Evolutionary conservation across 305 asterid genomes (phyloP).

Genomic region (Petunia hybrid): DNA sequence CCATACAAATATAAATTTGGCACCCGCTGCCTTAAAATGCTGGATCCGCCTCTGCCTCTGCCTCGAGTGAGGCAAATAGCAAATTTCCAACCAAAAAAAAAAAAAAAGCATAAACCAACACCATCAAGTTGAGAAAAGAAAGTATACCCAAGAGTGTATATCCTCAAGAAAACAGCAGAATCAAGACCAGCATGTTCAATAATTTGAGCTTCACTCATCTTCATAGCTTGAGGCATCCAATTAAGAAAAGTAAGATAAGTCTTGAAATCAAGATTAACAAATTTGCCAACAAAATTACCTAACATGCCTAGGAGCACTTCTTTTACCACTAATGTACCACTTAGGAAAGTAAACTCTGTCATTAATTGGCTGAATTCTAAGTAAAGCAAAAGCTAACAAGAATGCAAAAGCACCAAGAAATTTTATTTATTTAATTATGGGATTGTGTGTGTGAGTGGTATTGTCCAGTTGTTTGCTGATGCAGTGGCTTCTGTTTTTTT

Average conservation of each 20-base stretch:
- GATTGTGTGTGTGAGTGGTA: neutral
- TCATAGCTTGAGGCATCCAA: constrained; percentile 98
- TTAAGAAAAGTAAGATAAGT: constrained; percentile 89
- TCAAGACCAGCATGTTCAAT: constrained; percentile 93
- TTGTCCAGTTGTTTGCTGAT: neutral
- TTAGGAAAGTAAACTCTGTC: constrained; percentile 93
- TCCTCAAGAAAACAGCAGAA: constrained; percentile 75
- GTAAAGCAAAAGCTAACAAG: constrained; percentile 87
- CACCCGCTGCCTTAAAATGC: too few relatives aligned
- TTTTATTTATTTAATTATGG: constrained; percentile 47
- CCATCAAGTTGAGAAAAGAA: neutral
- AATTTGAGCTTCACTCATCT: constrained; percentile 86
- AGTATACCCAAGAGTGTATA: constrained; percentile 52
- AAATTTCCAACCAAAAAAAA: neutral
- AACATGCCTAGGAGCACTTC: constrained; percentile 58
- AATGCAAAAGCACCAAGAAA: constrained; percentile 73
- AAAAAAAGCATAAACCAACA: neutral
- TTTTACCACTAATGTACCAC: constrained; percentile 85
- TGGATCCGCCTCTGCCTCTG: too few relatives aligned
- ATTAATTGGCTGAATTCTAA: constrained; percentile 90
- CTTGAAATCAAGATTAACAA: constrained; percentile 71
- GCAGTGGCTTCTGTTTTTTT: neutral
- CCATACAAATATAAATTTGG: too few relatives aligned
- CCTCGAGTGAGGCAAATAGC: too few relatives aligned
- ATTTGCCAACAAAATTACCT: constrained; percentile 78